Conservation (phyloP, 441 rosid genomes). For the Gossypium davidsonii region DNA sequence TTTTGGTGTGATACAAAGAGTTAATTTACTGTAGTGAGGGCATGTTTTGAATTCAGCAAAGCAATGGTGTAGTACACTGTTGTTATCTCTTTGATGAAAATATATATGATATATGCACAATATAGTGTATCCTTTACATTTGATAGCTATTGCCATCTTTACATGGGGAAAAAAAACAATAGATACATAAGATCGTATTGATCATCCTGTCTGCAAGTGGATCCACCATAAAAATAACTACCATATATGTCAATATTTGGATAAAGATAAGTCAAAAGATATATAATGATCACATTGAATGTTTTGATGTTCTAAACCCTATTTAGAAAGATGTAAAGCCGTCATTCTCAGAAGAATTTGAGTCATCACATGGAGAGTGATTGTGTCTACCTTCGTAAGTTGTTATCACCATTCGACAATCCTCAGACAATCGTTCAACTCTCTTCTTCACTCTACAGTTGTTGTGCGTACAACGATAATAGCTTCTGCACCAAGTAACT, state of each 20-base stretch:
- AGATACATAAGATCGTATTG: not conserved
- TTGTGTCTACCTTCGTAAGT: conserved; percentile 97
- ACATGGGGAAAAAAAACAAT: not conserved
- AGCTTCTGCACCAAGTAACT: conserved; percentile 50
- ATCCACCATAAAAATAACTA: conserved; percentile 1
- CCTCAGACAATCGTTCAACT: conserved; percentile 88
- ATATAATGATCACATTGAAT: not conserved
- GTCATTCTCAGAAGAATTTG: conserved; percentile 77
- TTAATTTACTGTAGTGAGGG: too few species aligned
- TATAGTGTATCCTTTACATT: not conserved
- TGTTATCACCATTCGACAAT: conserved; percentile 96
- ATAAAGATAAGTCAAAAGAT: not conserved
- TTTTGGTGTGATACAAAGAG: too few species aligned
- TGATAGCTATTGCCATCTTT: not conserved
- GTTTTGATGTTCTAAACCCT: conserved; percentile 4
- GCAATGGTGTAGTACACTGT: too few species aligned
- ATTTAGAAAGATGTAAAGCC: conserved; percentile 56
- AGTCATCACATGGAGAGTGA: conserved; percentile 84
- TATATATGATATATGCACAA: not conserved
- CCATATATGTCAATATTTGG: not conserved
- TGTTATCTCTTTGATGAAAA: too few species aligned
- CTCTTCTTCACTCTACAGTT: conserved; percentile 96
- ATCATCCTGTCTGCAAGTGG: not conserved
- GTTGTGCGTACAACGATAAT: conserved; percentile 78
- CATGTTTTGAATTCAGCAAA: too few species aligned